These are phyloP conservation scores for Aspergillus phoenicis DNA, from an alignment of 2,329 filamentous ascomycete species.

Conservation along the genomic window DNA sequence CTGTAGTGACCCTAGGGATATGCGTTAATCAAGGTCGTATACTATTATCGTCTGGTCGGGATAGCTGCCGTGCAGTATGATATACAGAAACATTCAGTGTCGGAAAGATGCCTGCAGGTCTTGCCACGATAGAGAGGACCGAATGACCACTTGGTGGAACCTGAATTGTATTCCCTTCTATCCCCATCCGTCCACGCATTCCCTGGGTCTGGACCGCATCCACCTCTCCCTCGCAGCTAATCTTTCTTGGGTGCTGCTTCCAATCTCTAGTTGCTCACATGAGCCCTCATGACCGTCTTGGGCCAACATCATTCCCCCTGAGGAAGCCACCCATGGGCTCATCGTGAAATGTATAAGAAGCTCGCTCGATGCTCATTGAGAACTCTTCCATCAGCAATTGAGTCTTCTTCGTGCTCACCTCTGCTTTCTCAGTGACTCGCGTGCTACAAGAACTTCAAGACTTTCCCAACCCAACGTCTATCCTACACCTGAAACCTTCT, in stretches of 20 bases:
- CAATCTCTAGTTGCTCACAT: constrained; percentile 24
- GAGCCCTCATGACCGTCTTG: constrained; percentile 20
- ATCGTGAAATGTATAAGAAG: constrained; percentile 24
- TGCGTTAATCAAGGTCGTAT: neutral
- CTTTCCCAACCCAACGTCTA: neutral
- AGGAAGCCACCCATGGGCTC: neutral
- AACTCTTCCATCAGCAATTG: constrained; percentile 14
- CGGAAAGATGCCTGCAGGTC: neutral
- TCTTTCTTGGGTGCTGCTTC: constrained; percentile 11
- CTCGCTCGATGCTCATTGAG: constrained; percentile 6
- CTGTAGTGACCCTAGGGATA: neutral
- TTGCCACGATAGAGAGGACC: constrained; percentile 17
- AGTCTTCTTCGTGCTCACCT: neutral
- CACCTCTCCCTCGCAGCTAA: constrained; percentile 13
- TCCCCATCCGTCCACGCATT: constrained; percentile 10
- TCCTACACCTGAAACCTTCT: neutral
- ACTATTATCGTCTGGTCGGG: neutral
- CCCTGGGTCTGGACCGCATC: constrained; percentile 17
- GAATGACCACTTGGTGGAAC: constrained; percentile 19
- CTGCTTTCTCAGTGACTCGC: neutral
- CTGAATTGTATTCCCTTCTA: neutral
- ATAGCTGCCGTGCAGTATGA: neutral
- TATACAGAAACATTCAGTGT: neutral
- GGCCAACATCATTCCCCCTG: constrained; percentile 3
- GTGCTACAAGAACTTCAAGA: neutral